A percentile compares a stretch with the other conserved stretches of the same genome.
phyloP scores from a whole-genome alignment of 495 filamentous ascomycete species.

The Parathielavia appendiculata region DNA sequence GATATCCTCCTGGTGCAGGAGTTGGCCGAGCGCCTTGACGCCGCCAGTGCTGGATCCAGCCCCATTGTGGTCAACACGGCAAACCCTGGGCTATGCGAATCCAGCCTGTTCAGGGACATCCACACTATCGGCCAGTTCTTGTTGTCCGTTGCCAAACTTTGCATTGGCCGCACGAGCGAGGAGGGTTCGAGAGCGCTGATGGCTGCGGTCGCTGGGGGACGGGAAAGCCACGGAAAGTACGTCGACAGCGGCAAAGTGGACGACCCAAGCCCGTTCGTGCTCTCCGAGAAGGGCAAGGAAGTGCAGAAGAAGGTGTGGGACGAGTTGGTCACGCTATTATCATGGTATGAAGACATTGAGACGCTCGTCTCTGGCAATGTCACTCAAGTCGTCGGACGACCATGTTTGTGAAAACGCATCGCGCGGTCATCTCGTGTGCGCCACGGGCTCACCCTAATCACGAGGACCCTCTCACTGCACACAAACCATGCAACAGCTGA shows the following conservation, averaged over 20 bases:
- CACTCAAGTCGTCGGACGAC: neutral
- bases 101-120: constrained; percentile 38
- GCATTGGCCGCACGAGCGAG: constrained; percentile 44
- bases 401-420: too few relatives aligned
- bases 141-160: constrained; percentile 23
- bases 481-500: too few relatives aligned
- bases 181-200: constrained; percentile 46
- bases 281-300: constrained; percentile 25
- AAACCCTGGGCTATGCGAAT: constrained; percentile 50
- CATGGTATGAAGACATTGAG: constrained; percentile 24
- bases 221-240: constrained; percentile 47
- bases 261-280: constrained; percentile 22
- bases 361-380: constrained; percentile 27
- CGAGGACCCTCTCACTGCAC: too few relatives aligned
- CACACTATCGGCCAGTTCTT: constrained; percentile 13
- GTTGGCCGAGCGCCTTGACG: constrained; percentile 34
- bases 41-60: constrained; percentile 17
- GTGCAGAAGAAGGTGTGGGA: constrained; percentile 28
- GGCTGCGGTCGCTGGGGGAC: constrained; percentile 33
- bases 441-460: too few relatives aligned
- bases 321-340: constrained; percentile 30
- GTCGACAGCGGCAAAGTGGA: constrained; percentile 28
- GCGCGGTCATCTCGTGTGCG: too few relatives aligned
- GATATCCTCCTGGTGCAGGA: constrained; percentile 45
- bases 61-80: constrained; percentile 50